Evolutionary conservation across 176 grass and related monocot genomes (phyloP), one percentile per base, ranked within the genome.

Genomic region (Aegilops umbellulata): DNA sequence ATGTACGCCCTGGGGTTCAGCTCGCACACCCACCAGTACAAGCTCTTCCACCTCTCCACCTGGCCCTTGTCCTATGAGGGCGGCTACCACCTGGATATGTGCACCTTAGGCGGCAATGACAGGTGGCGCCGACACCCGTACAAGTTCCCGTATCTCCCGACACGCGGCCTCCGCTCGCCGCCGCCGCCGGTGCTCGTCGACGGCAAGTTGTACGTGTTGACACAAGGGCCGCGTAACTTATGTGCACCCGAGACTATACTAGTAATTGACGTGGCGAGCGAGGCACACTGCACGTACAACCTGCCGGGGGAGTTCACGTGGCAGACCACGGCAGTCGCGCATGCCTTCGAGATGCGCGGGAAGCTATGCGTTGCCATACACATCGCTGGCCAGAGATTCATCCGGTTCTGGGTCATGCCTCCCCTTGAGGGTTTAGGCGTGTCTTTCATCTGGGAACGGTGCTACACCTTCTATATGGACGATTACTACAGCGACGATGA

Each of bases 241-340:
- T 2, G 9, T 8, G 8, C 25, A 4, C 25, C 62, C 2, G 15
- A 67, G 3, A 32, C 1, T 30, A 68, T 68, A 35, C 1, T 68
- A 7, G 30, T 5, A 29, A 68, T 49, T 49, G 46, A 49, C 14
- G 46, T 49, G 15, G 65, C 16, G 1, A 68, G 2, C 16, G 65
- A 68, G 65, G 30, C 1, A 16, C 65, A 68, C 15, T 12, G 16
- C 65, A 19, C 30, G 16, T 68, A 32, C 27, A 14, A 0, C 16
- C 65, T 68, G 7, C 35, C 65, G 0, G 15, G 10, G 15, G 6
- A 4, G 13, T 65, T 65, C 62, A 3, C 6, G 8, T 8, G 22
- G 8, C 20, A 10, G 4, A 7, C 10, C 7, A 17, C 0, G 1
- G 3, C 0, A 8, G 8, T 8, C 3, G 58, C 10, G 4, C 22